Percentiles rank a stretch among this genome's conserved stretches.
These are phyloP conservation scores for Rhizopogon vulgaris DNA, from an alignment of 768 basidiomycete genomes.

Conservation along the genomic window DNA sequence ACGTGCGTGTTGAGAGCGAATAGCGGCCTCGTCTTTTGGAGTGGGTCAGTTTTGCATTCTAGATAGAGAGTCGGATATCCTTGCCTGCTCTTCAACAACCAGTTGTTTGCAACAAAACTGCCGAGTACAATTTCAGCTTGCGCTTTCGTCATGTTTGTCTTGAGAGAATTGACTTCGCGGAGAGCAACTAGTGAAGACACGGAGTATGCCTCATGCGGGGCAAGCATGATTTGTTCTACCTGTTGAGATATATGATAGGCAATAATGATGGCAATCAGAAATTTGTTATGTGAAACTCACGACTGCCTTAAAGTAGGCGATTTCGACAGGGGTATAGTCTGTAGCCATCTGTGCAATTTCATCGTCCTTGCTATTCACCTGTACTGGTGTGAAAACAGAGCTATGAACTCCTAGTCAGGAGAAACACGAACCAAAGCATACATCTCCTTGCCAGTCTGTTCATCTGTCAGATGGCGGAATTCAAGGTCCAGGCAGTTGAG, in stretches of 20 bases:
- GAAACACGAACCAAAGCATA: conserved; percentile 57
- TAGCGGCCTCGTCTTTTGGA: conserved; percentile 56
- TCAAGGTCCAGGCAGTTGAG: conserved; percentile 72
- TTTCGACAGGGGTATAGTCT: conserved; percentile 73
- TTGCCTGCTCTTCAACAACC: conserved; percentile 71
- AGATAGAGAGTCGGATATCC: conserved; percentile 18
- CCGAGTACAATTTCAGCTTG: conserved; percentile 67
- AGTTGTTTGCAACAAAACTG: conserved; percentile 81
- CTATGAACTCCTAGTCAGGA: neutral
- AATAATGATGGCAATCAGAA: neutral
- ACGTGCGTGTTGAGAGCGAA: conserved; percentile 66
- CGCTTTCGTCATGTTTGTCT: conserved; percentile 62
- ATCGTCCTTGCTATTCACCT: conserved; percentile 82
- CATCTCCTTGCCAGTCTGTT: conserved; percentile 55
- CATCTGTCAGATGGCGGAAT: conserved; percentile 57
- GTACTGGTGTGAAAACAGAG: neutral
- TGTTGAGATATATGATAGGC: conserved; percentile 23
- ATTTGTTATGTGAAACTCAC: conserved; percentile 35
- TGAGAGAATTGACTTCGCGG: conserved; percentile 58
- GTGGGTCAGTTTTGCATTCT: conserved; percentile 5
- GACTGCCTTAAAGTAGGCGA: conserved; percentile 78
- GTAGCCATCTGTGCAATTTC: conserved; percentile 81
- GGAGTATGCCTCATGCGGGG: conserved; percentile 67
- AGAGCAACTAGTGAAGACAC: conserved; percentile 73
- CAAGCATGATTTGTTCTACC: conserved; percentile 86